Conservation (phyloP, 352 stramenopile genomes). For the Saprolegnia diclina region DNA sequence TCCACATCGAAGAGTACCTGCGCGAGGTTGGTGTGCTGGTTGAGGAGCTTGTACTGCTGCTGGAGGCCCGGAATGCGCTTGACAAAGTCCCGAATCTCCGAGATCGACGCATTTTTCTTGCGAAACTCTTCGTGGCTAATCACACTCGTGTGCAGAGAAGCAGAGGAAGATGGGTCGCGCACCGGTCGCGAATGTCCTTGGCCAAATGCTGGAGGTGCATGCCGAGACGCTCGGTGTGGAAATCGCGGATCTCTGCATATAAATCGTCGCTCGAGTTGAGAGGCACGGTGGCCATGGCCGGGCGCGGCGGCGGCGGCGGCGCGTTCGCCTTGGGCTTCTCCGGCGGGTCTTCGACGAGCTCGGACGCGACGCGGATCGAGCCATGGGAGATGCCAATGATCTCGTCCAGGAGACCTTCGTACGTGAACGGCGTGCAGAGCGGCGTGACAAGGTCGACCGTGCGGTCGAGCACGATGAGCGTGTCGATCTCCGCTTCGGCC, state of each 20-base stretch:
- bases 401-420: conserved; percentile 96
- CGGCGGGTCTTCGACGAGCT: conserved; percentile 58
- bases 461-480: conserved; percentile 92
- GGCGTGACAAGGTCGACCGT: conserved; percentile 94
- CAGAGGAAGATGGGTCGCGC: conserved; percentile 27
- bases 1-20: no score
- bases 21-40: conserved; percentile 96
- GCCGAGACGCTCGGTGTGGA: conserved; percentile 94
- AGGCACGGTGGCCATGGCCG: conserved; percentile 75
- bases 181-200: conserved; percentile 88
- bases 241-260: conserved; percentile 94
- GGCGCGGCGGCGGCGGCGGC: conserved; percentile 31
- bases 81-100: conserved; percentile 97
- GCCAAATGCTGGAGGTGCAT: conserved; percentile 95
- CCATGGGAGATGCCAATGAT: conserved; percentile 85
- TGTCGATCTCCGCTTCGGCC: conserved; percentile 88
- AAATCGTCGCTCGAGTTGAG: conserved; percentile 95
- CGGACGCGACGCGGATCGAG: conserved; percentile 73
- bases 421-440: conserved; percentile 95
- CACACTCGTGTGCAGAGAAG: not conserved
- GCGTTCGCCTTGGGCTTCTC: conserved; percentile 34
- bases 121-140: conserved; percentile 89
- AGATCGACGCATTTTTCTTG: conserved; percentile 93
- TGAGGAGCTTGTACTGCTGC: conserved; percentile 92
- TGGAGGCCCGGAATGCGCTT: conserved; percentile 95